Evolutionary conservation across 2,329 filamentous ascomycete species (phyloP).

Genomic region (Polychaeton citri): DNA sequence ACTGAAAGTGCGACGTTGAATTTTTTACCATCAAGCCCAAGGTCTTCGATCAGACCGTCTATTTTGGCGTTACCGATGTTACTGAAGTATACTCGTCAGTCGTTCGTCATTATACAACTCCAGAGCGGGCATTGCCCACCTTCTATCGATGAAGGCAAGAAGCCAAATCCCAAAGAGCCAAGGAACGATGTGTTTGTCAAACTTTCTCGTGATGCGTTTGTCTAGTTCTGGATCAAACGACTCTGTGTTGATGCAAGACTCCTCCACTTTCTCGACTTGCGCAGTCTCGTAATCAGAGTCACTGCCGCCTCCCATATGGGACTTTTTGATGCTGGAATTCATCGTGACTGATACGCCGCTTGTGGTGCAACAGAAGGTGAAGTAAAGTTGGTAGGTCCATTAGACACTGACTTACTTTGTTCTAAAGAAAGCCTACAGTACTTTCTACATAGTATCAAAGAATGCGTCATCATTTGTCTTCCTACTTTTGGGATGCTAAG

Average conservation of each 20-base stretch:
- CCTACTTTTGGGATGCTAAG: too few species aligned
- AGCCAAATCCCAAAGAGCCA: neutral
- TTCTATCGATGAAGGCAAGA: neutral
- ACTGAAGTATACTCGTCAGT: too few species aligned
- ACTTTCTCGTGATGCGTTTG: neutral
- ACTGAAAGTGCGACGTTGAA: conserved; percentile 24
- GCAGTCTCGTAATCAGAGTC: neutral
- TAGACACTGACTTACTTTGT: too few species aligned
- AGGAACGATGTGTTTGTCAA: neutral
- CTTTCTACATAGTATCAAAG: too few species aligned
- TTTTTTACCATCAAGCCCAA: conserved; percentile 25
- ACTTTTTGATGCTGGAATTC: too few species aligned
- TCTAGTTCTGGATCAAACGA: neutral
- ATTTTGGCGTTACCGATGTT: conserved; percentile 16
- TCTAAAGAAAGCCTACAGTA: too few species aligned
- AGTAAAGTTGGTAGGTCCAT: too few species aligned
- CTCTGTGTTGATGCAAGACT: neutral
- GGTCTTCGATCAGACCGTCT: conserved; percentile 27
- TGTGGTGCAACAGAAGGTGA: too few species aligned
- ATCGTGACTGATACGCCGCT: too few species aligned
- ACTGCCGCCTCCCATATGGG: neutral
- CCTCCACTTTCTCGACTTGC: neutral
- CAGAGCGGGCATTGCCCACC: too few species aligned
- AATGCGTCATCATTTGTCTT: too few species aligned
- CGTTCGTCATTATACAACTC: too few species aligned